Base-by-base conservation (phyloP, 345 rosid species). In the Laguncularia racemosa region DNA sequence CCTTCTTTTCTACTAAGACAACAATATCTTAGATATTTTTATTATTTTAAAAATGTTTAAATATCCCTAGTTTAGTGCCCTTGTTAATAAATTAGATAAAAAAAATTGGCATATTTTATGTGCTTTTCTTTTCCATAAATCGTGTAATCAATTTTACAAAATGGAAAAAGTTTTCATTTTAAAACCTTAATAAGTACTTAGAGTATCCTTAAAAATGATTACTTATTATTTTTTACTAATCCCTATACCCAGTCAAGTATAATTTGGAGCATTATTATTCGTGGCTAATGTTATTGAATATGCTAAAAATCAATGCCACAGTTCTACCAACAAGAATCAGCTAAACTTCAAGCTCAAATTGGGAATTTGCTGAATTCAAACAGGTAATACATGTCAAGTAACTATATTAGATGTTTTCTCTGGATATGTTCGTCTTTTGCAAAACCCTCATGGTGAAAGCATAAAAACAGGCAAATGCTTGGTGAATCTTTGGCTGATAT, bases 251-350 rank as follows among this genome's bases (percentile, higher is more conserved):
- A 23, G 28, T 23, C 28, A 23, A 33, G 40, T 4, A 33, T 33
- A 16, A 33, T 12, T 55, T 55, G 1, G 16, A 13, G 7, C 46
- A 14, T 19, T 56, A 21, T 16, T 44, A 43, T 14, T 45, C 28
- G 26, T 18, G 16, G 28, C 5, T 3, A 12, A 15, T 43, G 15
- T 16, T 17, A 17, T 45, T 56, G 40, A 5, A 9, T 33, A 33
- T 33, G 40, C 7, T 33, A 7, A 33, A 33, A 47, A 47, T 47
- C 50, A 47, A 14, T 47, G 16, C 50, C 50, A 10, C 79, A 93
- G 99, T 82, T 53, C 71, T 93, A 93, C 69, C 92, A 84, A 67
- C 88, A 90, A 84, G 97, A 93, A 81, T 76, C 97, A 9, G 78
- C 73, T 61, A 89, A 82, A 65, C 74, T 93, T 55, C 85, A 95